Base-by-base conservation (phyloP, 2,329 filamentous ascomycete species). In the Tolypocladium paradoxum region DNA sequence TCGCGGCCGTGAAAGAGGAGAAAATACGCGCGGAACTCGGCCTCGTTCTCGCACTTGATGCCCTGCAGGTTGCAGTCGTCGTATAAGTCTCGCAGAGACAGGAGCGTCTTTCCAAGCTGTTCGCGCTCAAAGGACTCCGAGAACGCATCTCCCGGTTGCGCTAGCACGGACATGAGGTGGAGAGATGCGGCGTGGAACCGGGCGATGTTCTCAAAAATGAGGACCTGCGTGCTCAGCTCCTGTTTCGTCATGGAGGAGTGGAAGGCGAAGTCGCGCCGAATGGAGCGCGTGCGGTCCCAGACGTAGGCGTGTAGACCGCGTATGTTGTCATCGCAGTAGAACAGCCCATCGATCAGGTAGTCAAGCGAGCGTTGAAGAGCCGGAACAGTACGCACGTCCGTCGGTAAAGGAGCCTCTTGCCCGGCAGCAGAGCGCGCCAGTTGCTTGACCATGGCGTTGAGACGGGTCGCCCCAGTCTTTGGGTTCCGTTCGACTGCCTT, bases 231-330 rank as follows among this genome's bases (percentile, higher is more conserved):
- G 29, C 71, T 73, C 62, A 82, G 74, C 58, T 85, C 82, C 2
- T 79, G 73, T 2, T 73, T 63, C 3, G 72, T 76, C 67, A 85
- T 75, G 51, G 76, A 76, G 4, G 82, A 83, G 56, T 87, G 83
- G 55, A 86, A 84, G 20, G 82, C 81, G 59, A 87, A 84, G 62
- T 87, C 84, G 56, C 83, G 78, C 27, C 84, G 79, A 53, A 87
- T 82, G 9, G 82, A 82, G 54, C 84, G 73, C 24, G 83, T 85
- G 45, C 84, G 75, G 62, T 87, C 83, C 82, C 84, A 86, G 1
- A 87, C 70, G 54, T 85, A 87, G 53, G 77, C 79, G 60, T 87
- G 83, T 45, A 80, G 69, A 5, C 67, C 60, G 0, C 79, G 73
- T 7, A 87, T 70, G 49, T 80, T 74, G 55, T 73, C 74, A 48